Conservation (phyloP, 257 asterid genomes). For the Rhazya stricta region DNA sequence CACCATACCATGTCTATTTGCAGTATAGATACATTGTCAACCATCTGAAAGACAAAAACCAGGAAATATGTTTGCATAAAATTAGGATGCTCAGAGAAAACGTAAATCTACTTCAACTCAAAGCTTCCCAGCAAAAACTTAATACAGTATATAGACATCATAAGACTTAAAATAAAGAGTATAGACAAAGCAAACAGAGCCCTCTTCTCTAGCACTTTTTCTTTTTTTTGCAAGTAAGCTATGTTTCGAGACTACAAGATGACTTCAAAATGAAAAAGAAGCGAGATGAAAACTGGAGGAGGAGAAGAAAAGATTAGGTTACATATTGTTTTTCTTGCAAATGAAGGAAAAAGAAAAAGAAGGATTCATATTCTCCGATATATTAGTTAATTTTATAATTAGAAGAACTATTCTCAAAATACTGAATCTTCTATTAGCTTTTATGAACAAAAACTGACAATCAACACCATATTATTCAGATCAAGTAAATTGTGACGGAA, state of each 20-base stretch:
- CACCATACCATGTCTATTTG: slow-evolving; percentile 99
- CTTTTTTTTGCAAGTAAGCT: not conserved
- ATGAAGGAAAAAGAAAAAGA: not conserved
- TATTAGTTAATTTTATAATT: not conserved
- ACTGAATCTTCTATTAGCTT: not conserved
- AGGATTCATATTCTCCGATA: not conserved
- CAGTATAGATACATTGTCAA: slow-evolving; percentile 81
- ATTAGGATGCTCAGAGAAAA: not conserved
- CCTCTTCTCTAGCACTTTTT: not conserved
- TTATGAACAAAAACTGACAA: not conserved
- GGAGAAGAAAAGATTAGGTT: not conserved
- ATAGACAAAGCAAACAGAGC: not conserved
- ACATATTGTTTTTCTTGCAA: not conserved
- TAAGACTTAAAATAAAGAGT: not conserved
- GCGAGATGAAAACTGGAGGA: not conserved
- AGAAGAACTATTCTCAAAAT: not conserved
- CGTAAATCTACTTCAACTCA: not conserved
- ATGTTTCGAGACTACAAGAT: not conserved
- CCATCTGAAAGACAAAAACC: slow-evolving; percentile 52
- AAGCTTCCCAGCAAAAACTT: not conserved
- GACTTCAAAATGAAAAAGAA: slow-evolving; percentile 3
- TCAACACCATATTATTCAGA: not conserved
- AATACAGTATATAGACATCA: not conserved
- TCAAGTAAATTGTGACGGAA: not conserved
- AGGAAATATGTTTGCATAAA: not conserved